Evolutionary conservation across 768 basidiomycete genomes (phyloP).

Genomic region (Clathrus columnatus): DNA sequence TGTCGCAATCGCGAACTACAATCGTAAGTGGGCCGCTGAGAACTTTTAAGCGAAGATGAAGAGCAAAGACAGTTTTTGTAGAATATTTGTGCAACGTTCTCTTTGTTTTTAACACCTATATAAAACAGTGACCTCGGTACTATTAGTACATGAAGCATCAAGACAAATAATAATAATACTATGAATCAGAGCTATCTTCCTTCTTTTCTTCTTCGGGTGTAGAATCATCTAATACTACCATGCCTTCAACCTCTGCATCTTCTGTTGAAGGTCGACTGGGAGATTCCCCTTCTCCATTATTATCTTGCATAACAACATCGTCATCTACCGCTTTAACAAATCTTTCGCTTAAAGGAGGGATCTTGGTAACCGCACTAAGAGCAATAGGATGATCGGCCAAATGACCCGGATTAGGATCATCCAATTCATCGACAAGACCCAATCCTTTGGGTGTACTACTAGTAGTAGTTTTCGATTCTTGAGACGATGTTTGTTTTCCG

Average conservation of each 20-base stretch:
- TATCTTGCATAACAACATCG: conserved; percentile 1
- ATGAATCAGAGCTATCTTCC: conserved; percentile 6
- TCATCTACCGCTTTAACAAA: conserved; percentile 14
- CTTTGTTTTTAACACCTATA: too few relatives aligned
- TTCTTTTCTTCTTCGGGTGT: conserved; percentile 12
- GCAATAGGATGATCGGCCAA: conserved; percentile 74
- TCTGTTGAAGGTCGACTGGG: conserved; percentile 10
- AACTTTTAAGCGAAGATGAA: conserved; percentile 34
- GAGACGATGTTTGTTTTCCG: conserved; percentile 16
- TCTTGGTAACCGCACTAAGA: conserved; percentile 30
- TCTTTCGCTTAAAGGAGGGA: conserved; percentile 11
- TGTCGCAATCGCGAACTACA: conserved; percentile 79
- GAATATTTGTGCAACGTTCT: not conserved
- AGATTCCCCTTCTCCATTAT: not conserved
- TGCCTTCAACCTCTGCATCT: conserved; percentile 16
- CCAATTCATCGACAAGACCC: conserved; percentile 78
- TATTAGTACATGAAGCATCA: too few relatives aligned
- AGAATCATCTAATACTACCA: conserved; percentile 18
- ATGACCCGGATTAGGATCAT: conserved; percentile 78
- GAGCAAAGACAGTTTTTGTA: conserved; percentile 6
- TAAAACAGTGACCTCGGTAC: too few relatives aligned
- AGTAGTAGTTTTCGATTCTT: not conserved
- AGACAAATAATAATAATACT: too few relatives aligned
- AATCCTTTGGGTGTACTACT: conserved; percentile 19
- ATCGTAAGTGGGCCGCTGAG: conserved; percentile 60